Base-by-base conservation (phyloP, 805 yeast genomes). In the Kodamaea kaohsiungensis region DNA sequence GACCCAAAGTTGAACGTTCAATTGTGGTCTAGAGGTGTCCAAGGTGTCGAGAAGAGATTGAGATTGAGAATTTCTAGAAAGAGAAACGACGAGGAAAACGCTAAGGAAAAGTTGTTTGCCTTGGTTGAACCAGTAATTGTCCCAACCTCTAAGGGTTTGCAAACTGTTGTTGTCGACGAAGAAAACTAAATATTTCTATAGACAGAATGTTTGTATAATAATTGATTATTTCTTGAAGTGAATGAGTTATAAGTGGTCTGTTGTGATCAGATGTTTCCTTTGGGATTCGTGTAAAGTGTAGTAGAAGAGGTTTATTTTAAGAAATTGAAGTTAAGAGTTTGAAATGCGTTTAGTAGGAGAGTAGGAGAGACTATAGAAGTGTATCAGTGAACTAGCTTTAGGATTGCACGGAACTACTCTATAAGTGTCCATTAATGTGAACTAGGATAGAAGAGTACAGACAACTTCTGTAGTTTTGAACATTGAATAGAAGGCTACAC, bases 11-110 rank as follows among this genome's bases (percentile, higher is more conserved):
- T 95, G 81, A 95, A 95, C 89, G 95, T 92, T 81, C 96, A 88
- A 76, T 85, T 95, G 84, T 95, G 99, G 99, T 88, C 90, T 82
- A 92, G 96, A 85, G 99, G 99, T 86, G 87, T 95, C 83, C 91
- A 92, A 86, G 98, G 98, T 85, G 96, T 91, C 74, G 97, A 96
- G 78, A 84, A 82, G 91, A 92, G 97, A 87, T 78, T 95, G 81
- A 92, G 99, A 86, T 86, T 95, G 78, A 92, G 97, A 85, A 92
- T 95, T 83, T 91, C 98, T 63, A 89, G 97, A 88, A 95, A 88
- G 92, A 91, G 98, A 86, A 95, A 95, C 86, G 98, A 95, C 81
- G 99, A 95, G 85, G 99, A 95, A 86, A 93, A 91, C 77, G 98
- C 99, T 74, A 88, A 88, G 87, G 92, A 91, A 84, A 91, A 92